Percentiles rank a stretch among this genome's conserved stretches.
Evolutionary conservation across 2,329 filamentous ascomycete genomes (phyloP).

Genomic region (Nemania diffusa): DNA sequence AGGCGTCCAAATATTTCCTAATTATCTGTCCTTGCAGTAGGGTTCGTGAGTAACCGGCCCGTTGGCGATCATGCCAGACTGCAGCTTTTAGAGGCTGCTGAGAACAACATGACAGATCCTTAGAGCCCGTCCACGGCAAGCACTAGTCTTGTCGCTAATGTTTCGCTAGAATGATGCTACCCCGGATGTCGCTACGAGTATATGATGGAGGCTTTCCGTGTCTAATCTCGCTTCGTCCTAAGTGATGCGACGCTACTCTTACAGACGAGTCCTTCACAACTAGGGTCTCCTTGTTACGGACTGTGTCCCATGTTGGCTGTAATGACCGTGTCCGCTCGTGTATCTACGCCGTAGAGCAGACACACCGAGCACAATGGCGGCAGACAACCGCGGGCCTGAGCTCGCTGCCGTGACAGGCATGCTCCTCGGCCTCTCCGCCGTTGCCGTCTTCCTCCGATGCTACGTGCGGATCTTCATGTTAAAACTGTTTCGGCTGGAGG

Average conservation of each 20-base stretch:
- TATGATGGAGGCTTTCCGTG: slow-evolving; percentile 12
- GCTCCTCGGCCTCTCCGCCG: slow-evolving; percentile 37
- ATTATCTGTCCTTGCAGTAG: background rate
- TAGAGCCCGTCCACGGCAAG: background rate
- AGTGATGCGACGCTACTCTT: slow-evolving; percentile 21
- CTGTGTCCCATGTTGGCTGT: slow-evolving; percentile 3
- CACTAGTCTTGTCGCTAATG: background rate
- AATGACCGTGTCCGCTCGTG: background rate
- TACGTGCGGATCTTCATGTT: slow-evolving; percentile 43
- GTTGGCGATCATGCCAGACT: background rate
- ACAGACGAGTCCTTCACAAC: background rate
- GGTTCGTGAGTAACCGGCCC: background rate
- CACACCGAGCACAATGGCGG: slow-evolving; percentile 32
- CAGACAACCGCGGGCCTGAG: slow-evolving; percentile 43
- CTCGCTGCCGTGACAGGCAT: slow-evolving; percentile 34
- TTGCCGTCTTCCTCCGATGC: slow-evolving; percentile 44
- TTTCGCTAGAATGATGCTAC: background rate
- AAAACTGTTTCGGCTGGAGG: slow-evolving; percentile 43
- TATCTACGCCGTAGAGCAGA: background rate
- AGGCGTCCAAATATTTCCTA: background rate
- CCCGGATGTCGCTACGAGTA: slow-evolving; percentile 7
- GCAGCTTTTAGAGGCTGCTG: background rate
- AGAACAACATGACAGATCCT: background rate
- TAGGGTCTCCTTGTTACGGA: background rate
- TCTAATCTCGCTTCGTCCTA: slow-evolving; percentile 28